These are phyloP conservation scores for Linnemannia elongata DNA, from an alignment of 192 early-diverging fungal genomes.

Conservation along the genomic window DNA sequence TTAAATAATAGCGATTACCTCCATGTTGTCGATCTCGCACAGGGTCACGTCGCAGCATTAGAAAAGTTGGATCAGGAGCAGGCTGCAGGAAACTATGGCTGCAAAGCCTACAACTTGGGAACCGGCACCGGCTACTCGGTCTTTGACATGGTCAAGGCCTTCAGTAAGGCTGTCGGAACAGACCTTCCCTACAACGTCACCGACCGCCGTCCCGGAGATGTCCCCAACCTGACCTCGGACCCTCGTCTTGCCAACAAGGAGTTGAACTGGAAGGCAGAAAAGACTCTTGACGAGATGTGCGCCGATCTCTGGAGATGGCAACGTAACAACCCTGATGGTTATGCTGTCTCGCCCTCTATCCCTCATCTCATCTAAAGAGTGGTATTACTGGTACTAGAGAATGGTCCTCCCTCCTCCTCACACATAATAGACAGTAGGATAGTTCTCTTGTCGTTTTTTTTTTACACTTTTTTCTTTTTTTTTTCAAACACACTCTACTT, in stretches of 20 bases:
- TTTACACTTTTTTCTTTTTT: background rate
- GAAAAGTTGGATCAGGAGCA: slow-evolving; percentile 77
- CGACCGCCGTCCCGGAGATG: slow-evolving; percentile 65
- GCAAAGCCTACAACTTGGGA: slow-evolving; percentile 91
- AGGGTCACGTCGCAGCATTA: slow-evolving; percentile 89
- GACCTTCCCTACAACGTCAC: slow-evolving; percentile 82
- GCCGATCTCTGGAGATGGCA: slow-evolving; percentile 72
- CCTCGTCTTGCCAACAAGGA: slow-evolving; percentile 64
- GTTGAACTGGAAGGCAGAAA: slow-evolving; percentile 65
- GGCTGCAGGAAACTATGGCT: slow-evolving; percentile 48
- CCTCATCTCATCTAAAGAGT: background rate
- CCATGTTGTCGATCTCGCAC: slow-evolving; percentile 94
- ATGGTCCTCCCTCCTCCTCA: background rate
- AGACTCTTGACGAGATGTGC: slow-evolving; percentile 69
- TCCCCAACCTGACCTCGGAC: slow-evolving; percentile 66
- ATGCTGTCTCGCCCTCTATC: slow-evolving; percentile 12
- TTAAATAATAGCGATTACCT: slow-evolving; percentile 84
- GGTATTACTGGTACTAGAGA: too few species aligned
- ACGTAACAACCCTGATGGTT: slow-evolving; percentile 65
- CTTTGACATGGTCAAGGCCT: slow-evolving; percentile 90
- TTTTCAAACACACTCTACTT: background rate
- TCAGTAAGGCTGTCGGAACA: slow-evolving; percentile 81
- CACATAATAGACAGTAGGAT: background rate
- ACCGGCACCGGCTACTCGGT: slow-evolving; percentile 95
- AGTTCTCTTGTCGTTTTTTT: background rate